Base-by-base conservation (phyloP, 164 flowering plant species). In the Nymphaea colorata region DNA sequence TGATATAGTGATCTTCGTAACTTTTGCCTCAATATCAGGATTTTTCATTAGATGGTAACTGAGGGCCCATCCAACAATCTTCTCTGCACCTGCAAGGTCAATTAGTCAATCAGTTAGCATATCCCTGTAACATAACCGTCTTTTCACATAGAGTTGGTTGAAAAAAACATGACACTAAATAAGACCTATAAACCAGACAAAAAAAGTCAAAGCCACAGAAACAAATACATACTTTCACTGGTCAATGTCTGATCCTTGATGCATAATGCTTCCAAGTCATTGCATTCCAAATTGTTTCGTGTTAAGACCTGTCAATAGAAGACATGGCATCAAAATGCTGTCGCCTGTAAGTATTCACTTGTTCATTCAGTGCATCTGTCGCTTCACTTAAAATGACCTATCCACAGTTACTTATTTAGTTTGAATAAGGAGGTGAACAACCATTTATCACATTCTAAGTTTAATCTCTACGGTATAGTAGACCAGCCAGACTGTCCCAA, bases 51-150 rank as follows among this genome's bases (percentile, higher is more conserved):
- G 79, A 71, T 89, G 93, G 78, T 84, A 75, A 77, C 91, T 84
- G 43, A 89, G 59, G 62, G 96, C 96, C 98, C 98, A 93, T 18
- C 97, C 94, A 42, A 87, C 75, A 14, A 91, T 69, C 81, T 86
- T 89, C 77, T 91, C 97, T 70, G 81, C 94, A 74, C 71, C 97
- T 91, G 72, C 64, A 61, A 61, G 3, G 16, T n/a, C 2, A 61
- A 61, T 7, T 0, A 51, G 57, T 10, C 14, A 3, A 51, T 51
- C 57, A 51, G 57, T 51, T 51, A 51, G 57, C 8, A 51, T 51
- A 15, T 4, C 12, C 15, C 8, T 15, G 14, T 5, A 10, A 10
- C 4, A 51, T 8, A 15, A 51, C 57, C 3, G 14, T 51, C 8
- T 51, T 51, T 15, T 51, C 57, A 51, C 14, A 3, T 3, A 51